These are phyloP conservation scores for Polytrichum commune DNA, from an alignment of 225 moss, liverwort and hornwort genomes.

Conservation along the genomic window DNA sequence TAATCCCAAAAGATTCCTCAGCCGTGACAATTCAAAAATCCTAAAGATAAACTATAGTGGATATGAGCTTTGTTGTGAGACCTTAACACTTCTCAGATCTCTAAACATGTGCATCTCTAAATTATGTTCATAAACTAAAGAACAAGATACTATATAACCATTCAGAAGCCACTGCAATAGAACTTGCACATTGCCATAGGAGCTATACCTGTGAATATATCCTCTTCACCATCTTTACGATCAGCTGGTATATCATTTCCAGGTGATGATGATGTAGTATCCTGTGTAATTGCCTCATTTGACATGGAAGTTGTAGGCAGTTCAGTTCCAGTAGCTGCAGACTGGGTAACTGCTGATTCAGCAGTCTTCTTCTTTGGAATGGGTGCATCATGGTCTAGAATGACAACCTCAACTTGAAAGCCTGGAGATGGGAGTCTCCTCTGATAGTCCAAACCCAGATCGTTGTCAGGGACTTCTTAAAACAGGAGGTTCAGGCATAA, in stretches of 20 bases:
- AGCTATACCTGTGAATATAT: slow-evolving; percentile 48
- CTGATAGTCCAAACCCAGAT: slow-evolving; percentile 31
- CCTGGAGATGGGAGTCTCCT: slow-evolving; percentile 95
- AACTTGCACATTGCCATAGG: background rate
- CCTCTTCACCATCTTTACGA: slow-evolving; percentile 36
- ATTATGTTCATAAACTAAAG: too few species aligned
- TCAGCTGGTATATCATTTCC: slow-evolving; percentile 28
- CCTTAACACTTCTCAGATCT: too few species aligned
- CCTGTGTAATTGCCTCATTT: slow-evolving; percentile 37
- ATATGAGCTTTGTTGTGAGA: too few species aligned
- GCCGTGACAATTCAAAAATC: too few species aligned
- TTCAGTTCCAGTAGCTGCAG: slow-evolving; percentile 34
- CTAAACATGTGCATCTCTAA: too few species aligned
- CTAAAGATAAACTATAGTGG: too few species aligned
- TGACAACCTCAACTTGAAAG: slow-evolving; percentile 92
- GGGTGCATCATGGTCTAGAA: slow-evolving; percentile 93
- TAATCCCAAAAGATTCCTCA: background rate
- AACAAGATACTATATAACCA: too few species aligned
- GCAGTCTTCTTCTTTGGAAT: slow-evolving; percentile 67
- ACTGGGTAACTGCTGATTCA: slow-evolving; percentile 47
- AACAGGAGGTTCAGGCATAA: too few species aligned
- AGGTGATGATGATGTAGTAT: slow-evolving; percentile 26
- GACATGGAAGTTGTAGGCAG: slow-evolving; percentile 24
- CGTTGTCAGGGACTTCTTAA: too few species aligned
- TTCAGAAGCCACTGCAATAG: too few species aligned